Base-by-base conservation (phyloP, 768 basidiomycete species). In the Boletus rubropictus region DNA sequence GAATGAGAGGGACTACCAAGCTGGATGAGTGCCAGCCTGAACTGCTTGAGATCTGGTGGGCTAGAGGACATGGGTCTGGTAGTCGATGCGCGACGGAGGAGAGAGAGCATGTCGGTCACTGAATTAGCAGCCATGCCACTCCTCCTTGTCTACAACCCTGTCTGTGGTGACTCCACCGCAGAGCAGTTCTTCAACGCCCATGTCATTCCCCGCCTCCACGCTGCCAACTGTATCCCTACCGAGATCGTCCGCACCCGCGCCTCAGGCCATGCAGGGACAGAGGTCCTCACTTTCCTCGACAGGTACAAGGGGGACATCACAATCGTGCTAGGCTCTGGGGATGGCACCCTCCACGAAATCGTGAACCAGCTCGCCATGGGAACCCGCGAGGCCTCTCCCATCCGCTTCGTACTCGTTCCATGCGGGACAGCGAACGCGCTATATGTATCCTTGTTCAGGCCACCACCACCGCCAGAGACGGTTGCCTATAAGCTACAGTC, bases 351-450 rank as follows among this genome's bases (percentile, higher is more conserved):
- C 32, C 89, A 95, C 63, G 93, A 98, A 57, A 78, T 95, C 52
- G 73, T 93, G 60, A 86, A 85, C 51, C 73, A 73, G 10, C 60
- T 89, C 28, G 33, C 48, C 31, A 58, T 60, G 20, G 53, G 57
- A 17, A 53, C 49, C 15, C 55, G 54, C 39, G 41, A 53, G 5
- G 52, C 48, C 37, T 40, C 49, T 55, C 21, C 55, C 54, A 29
- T 83, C 46, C 59, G 58, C 28, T 69, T 84, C 50, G 80, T 70
- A 15, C 75, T 77, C 39, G 69, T 88, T 36, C 90, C 92, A 4
- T 78, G 78, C 41, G 92, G 92, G 21, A 95, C 92, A n/a, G 93
- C 92, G 35, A 97, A 98, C 63, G 95, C 95, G 0, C 73, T 96
- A 28, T 93, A 86, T 65, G 74, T 79, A 6, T 82, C 88, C 7